Evolutionary conservation across 2,329 filamentous ascomycete species (phyloP).

Genomic region (Diaporthe amygdali): DNA sequence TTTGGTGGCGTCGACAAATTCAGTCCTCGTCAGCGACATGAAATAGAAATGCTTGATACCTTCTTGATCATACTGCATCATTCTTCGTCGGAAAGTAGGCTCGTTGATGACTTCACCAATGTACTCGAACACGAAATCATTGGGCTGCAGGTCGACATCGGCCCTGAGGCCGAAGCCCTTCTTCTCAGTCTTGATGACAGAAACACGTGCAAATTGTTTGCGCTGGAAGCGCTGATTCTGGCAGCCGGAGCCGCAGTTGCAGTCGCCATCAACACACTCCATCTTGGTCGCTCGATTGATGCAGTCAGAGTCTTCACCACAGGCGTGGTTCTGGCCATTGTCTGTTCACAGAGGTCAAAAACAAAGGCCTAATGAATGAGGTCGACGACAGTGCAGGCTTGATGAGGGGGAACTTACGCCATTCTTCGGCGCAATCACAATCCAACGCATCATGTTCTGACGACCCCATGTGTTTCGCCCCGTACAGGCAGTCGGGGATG

Average conservation of each 20-base stretch:
- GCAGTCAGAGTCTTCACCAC: conserved; percentile 95
- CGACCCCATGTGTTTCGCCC: conserved; percentile 86
- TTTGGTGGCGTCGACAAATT: conserved; percentile 97
- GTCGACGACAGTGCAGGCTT: conserved; percentile 25
- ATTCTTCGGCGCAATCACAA: conserved; percentile 94
- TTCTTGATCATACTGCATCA: conserved; percentile 92
- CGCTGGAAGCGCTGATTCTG: conserved; percentile 95
- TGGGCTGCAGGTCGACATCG: conserved; percentile 74
- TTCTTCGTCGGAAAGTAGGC: conserved; percentile 83
- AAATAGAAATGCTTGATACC: conserved; percentile 99
- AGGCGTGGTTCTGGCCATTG: conserved; percentile 77
- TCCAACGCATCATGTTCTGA: conserved; percentile 91
- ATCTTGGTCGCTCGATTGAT: conserved; percentile 99
- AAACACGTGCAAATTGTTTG: conserved; percentile 87
- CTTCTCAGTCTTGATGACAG: conserved; percentile 97
- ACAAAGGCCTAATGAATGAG: conserved; percentile 26
- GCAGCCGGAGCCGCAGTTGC: conserved; percentile 85
- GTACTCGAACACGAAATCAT: conserved; percentile 98
- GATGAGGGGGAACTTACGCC: conserved; percentile 70
- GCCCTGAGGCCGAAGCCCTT: conserved; percentile 93
- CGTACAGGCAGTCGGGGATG: conserved; percentile 87
- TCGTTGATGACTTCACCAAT: conserved; percentile 98
- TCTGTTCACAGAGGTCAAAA: conserved; percentile 43
- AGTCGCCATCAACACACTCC: conserved; percentile 84
- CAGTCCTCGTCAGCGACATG: conserved; percentile 96